phyloP scores from a whole-genome alignment of 2,329 filamentous ascomycete genomes.

The Dichotomopilus funicola region DNA sequence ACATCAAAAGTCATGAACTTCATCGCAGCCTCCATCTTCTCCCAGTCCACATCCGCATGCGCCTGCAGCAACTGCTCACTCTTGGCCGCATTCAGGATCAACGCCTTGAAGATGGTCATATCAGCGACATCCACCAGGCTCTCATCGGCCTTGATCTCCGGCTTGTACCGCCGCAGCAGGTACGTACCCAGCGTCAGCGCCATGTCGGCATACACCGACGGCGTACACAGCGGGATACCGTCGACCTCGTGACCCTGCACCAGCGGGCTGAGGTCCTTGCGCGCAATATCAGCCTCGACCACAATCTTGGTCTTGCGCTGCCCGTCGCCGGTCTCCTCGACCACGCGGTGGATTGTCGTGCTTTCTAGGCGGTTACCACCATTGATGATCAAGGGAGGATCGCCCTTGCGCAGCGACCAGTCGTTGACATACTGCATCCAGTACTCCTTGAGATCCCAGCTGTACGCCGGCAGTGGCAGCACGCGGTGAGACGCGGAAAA shows the following conservation, averaged over 20 bases:
- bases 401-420: slow-evolving; percentile 64
- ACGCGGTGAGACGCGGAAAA: slow-evolving; percentile 39
- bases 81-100: background rate
- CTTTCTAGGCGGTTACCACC: slow-evolving; percentile 38
- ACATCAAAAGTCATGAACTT: slow-evolving; percentile 6
- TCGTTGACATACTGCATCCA: slow-evolving; percentile 60
- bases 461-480: slow-evolving; percentile 60
- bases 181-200: slow-evolving; percentile 28
- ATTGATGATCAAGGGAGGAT: slow-evolving; percentile 27
- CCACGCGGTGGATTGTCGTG: slow-evolving; percentile 58
- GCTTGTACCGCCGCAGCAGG: background rate
- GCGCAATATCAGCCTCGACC: slow-evolving; percentile 59
- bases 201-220: slow-evolving; percentile 45
- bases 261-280: slow-evolving; percentile 54
- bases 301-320: slow-evolving; percentile 53
- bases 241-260: slow-evolving; percentile 54
- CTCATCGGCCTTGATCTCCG: background rate
- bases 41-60: background rate
- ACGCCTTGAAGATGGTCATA: slow-evolving; percentile 6
- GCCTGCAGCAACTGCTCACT: background rate
- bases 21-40: background rate
- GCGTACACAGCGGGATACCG: slow-evolving; percentile 40
- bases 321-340: slow-evolving; percentile 52
- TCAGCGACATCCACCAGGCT: slow-evolving; percentile 6
- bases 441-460: slow-evolving; percentile 68